Evolutionary conservation across 768 basidiomycete genomes (phyloP), one percentile per base, ranked within the genome.

Genomic region (Podaxis sp.): DNA sequence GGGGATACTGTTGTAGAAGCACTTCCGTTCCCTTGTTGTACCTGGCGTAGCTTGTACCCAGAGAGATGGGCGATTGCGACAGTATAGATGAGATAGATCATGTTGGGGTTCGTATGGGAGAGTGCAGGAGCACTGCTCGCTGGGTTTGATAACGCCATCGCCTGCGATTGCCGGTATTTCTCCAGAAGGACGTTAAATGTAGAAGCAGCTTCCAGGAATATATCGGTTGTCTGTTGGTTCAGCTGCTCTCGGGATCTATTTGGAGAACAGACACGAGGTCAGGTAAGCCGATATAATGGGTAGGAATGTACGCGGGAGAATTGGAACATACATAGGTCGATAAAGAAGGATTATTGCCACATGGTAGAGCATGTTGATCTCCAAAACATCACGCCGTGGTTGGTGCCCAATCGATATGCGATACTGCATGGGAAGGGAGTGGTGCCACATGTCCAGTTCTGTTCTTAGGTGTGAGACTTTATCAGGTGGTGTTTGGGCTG

Each of bases 281-380:
- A 24, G n/a, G 41, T 56, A 12, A 51, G 33, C 20, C 44, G 54
- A 60, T 24, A 13, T 49, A 28, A 54, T 13, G 30, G 12, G 15
- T 28, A 20, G 41, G 51, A n/a, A 24, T 28, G 44, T 38, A 41
- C 13, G 38, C 28, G 22, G 37, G 22, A 20, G 22, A 12, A 36
- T 50, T 26, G 17, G 20, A 6, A 57, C 70, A 64, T 58, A 71
- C 70, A 71, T 69, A 44, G 70, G 66, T n/a, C 69, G 66, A 36
- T 67, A 69, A 2, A 74, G 67, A 62, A 74, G 63, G 33, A 70
- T 72, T 22, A 69, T 62, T 4, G 70, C 71, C 26, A 72, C 68
- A 28, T 74, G 71, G 58, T 72, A 72, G 20, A 71, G 63, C 73
- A 74, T 72, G 36, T 74, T 71, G 41, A 68, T 65, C 60, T 74